Evolutionary conservation across 805 yeast genomes (phyloP).

Genomic region (Metschnikowia lachancei): DNA sequence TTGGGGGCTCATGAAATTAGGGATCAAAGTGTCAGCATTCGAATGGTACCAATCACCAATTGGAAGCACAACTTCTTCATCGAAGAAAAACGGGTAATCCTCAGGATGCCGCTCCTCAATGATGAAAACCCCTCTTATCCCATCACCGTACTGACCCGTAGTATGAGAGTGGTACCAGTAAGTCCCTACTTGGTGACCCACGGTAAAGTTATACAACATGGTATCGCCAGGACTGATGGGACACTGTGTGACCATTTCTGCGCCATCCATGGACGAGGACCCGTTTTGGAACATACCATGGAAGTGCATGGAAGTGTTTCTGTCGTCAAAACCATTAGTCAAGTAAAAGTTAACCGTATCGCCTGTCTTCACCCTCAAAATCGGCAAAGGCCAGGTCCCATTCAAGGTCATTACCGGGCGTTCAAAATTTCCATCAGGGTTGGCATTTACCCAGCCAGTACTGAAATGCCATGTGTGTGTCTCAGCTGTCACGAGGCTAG

Average conservation of each 20-base stretch:
- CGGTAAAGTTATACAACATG: conserved; percentile 82
- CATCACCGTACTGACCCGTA: conserved; percentile 88
- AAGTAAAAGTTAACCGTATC: conserved; percentile 73
- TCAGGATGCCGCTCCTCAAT: conserved; percentile 54
- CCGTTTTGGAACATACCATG: conserved; percentile 89
- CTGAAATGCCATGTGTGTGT: too few relatives aligned
- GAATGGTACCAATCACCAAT: conserved; percentile 89
- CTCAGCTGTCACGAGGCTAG: conserved; percentile 32
- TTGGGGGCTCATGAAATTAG: conserved; percentile 60
- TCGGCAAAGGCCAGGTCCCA: conserved; percentile 86
- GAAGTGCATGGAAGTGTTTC: conserved; percentile 80
- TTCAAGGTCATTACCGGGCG: conserved; percentile 66
- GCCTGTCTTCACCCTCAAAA: conserved; percentile 68
- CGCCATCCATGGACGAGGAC: conserved; percentile 83
- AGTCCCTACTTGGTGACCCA: conserved; percentile 78
- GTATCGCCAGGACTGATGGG: conserved; percentile 81
- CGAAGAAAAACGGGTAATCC: conserved; percentile 68
- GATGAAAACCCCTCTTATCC: conserved; percentile 77
- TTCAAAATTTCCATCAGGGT: conserved; percentile 61
- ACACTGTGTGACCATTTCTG: conserved; percentile 84
- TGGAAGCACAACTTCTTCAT: conserved; percentile 69
- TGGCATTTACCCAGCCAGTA: conserved; percentile 67
- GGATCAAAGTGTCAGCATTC: conserved; percentile 48
- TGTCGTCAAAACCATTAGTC: conserved; percentile 66
- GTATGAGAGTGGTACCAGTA: conserved; percentile 98